A percentile compares a stretch with the other conserved stretches of the same genome.
Evolutionary conservation across 2,329 filamentous ascomycete genomes (phyloP).

Genomic region (Fusarium lateritium): DNA sequence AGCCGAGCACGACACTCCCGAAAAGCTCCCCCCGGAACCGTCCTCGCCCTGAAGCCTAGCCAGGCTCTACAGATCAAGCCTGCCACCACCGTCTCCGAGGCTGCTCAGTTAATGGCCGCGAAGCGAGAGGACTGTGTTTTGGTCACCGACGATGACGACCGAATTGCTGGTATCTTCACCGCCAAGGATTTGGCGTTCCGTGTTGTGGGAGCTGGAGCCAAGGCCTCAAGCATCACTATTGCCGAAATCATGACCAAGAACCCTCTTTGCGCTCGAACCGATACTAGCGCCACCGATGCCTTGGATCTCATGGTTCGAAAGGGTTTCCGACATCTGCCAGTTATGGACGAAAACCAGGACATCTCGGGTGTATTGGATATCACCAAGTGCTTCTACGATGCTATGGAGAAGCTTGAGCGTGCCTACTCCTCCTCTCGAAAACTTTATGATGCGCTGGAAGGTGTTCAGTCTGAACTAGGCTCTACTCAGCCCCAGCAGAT

Average conservation of each 20-base stretch:
- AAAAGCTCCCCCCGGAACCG: constrained; percentile 95
- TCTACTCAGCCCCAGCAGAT: constrained; percentile 98
- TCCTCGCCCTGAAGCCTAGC: constrained; percentile 94
- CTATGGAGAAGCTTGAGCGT: constrained; percentile 99
- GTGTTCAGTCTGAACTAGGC: constrained; percentile 96
- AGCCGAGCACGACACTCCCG: constrained; percentile 85
- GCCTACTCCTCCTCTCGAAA: constrained; percentile 98
- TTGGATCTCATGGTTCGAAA: constrained; percentile 98
- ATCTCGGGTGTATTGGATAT: constrained; percentile 98
- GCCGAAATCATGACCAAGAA: constrained; percentile 99
- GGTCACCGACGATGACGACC: constrained; percentile 97
- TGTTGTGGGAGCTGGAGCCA: constrained; percentile 91
- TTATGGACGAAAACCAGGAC: constrained; percentile 99
- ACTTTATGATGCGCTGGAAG: constrained; percentile 96
- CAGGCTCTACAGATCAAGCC: constrained; percentile 98
- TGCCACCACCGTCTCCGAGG: constrained; percentile 91
- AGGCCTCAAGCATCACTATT: constrained; percentile 91
- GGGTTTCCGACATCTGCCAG: constrained; percentile 95
- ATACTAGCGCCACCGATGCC: constrained; percentile 97
- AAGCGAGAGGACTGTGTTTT: constrained; percentile 98
- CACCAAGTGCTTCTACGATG: constrained; percentile 99
- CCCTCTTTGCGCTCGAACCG: constrained; percentile 94
- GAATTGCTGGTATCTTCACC: constrained; percentile 98
- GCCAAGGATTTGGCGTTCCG: constrained; percentile 98
- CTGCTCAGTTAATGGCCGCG: constrained; percentile 97